Evolutionary conservation across 2,329 filamentous ascomycete genomes (phyloP).

Genomic region (Colletotrichum sidae): DNA sequence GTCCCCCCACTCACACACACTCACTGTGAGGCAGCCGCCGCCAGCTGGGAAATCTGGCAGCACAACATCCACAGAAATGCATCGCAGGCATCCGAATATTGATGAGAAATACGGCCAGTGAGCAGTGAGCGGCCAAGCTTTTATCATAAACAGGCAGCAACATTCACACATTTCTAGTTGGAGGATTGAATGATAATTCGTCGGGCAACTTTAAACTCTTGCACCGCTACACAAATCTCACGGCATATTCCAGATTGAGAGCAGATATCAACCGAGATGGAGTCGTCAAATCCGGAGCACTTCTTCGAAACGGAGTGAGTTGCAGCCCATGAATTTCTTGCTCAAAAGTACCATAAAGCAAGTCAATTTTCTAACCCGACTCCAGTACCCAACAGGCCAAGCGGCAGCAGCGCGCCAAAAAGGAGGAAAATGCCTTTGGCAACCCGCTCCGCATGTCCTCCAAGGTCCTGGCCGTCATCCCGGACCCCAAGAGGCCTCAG

Average conservation of each 20-base stretch:
- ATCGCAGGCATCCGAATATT: constrained; percentile 31
- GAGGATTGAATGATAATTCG: too few relatives aligned
- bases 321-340: not conserved
- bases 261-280: constrained; percentile 57
- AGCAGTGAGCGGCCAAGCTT: constrained; percentile 15
- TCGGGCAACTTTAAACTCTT: too few relatives aligned
- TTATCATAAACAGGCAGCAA: constrained; percentile 12
- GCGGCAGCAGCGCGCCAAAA: constrained; percentile 60
- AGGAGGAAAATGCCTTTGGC: constrained; percentile 82
- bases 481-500: constrained; percentile 71
- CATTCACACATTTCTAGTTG: too few relatives aligned
- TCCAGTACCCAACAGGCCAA: constrained; percentile 29
- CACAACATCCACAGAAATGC: constrained; percentile 8
- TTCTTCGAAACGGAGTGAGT: constrained; percentile 94
- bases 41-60: not conserved
- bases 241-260: not conserved
- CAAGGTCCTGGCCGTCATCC: constrained; percentile 82
- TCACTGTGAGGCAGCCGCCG: not conserved
- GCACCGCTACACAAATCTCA: too few relatives aligned
- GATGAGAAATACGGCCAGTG: constrained; percentile 34
- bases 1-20: too few relatives aligned
- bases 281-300: constrained; percentile 78
- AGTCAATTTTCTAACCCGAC: constrained; percentile 25
- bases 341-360: not conserved
- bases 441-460: constrained; percentile 83